A percentile compares a stretch with the other conserved stretches of the same genome.
Conservation (phyloP, 2,329 filamentous ascomycete species). For the Gaeumannomyces sp. region DNA sequence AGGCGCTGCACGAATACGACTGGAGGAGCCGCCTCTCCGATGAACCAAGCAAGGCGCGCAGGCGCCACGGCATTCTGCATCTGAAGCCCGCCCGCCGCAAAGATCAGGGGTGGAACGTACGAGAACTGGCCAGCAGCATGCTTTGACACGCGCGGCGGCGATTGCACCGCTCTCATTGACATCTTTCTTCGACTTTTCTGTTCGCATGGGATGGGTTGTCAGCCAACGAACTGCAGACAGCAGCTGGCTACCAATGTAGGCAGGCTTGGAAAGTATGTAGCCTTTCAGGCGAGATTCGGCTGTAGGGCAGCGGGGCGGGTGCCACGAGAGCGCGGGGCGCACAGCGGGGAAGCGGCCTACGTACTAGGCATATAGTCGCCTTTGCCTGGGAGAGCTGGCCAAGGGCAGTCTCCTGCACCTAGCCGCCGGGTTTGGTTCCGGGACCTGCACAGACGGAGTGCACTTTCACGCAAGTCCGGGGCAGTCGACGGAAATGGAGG, state of each 20-base stretch:
- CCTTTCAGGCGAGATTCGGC: not conserved
- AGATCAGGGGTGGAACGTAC: constrained; percentile 30
- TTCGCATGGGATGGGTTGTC: not conserved
- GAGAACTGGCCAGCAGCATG: constrained; percentile 45
- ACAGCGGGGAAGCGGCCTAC: not conserved
- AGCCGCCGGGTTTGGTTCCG: constrained; percentile 1
- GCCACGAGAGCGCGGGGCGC: not conserved
- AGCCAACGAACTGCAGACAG: not conserved
- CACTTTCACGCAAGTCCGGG: not conserved
- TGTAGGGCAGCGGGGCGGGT: not conserved
- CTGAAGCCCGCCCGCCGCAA: not conserved
- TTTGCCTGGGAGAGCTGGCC: not conserved
- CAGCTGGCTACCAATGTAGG: not conserved
- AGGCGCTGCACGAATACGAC: not conserved
- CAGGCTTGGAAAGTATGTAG: not conserved
- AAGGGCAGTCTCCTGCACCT: constrained; percentile 5
- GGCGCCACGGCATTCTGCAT: not conserved
- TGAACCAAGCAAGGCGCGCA: not conserved
- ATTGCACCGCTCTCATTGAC: constrained; percentile 47
- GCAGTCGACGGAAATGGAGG: not conserved
- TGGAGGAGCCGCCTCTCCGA: not conserved
- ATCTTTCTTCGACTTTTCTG: constrained; percentile 49
- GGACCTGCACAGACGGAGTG: not conserved
- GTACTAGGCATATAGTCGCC: constrained; percentile 19
- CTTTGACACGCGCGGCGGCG: constrained; percentile 46